Percentiles rank a stretch among this genome's conserved stretches.
Evolutionary conservation across 305 asterid genomes (phyloP).

Genomic region (Fraxinus angustifolia): DNA sequence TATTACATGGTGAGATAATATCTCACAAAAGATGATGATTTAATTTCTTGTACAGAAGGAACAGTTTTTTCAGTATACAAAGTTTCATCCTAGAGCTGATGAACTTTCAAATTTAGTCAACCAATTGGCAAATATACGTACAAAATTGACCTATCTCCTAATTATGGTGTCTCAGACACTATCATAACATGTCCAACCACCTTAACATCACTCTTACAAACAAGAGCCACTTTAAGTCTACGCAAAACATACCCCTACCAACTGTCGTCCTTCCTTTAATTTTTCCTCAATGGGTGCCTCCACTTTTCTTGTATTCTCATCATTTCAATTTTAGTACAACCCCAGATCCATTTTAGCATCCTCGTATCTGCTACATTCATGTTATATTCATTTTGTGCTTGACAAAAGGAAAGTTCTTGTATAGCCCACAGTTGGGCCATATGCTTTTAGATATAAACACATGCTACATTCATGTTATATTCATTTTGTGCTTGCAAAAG

Average conservation of each 20-base stretch:
- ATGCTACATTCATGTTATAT: neutral
- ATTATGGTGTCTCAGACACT: neutral
- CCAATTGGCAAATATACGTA: neutral
- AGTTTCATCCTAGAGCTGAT: neutral
- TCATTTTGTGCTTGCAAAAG: neutral
- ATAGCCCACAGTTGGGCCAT: neutral
- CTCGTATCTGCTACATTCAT: neutral
- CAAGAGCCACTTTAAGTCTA: neutral
- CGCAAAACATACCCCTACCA: neutral
- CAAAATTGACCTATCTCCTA: neutral
- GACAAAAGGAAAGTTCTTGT: neutral
- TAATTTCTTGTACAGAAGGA: neutral
- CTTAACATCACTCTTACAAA: neutral
- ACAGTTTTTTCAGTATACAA: neutral
- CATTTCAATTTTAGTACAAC: neutral
- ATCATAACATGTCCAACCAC: neutral
- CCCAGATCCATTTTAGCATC: neutral
- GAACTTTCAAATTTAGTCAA: neutral
- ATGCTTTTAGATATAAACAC: neutral
- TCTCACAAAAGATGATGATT: neutral
- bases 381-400: neutral
- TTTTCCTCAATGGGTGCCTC: neutral
- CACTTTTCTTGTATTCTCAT: neutral
- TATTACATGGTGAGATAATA: neutral
- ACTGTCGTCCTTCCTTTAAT: neutral